Conservation (phyloP, 352 stramenopile genomes). For the Globisporangium ultimum region DNA sequence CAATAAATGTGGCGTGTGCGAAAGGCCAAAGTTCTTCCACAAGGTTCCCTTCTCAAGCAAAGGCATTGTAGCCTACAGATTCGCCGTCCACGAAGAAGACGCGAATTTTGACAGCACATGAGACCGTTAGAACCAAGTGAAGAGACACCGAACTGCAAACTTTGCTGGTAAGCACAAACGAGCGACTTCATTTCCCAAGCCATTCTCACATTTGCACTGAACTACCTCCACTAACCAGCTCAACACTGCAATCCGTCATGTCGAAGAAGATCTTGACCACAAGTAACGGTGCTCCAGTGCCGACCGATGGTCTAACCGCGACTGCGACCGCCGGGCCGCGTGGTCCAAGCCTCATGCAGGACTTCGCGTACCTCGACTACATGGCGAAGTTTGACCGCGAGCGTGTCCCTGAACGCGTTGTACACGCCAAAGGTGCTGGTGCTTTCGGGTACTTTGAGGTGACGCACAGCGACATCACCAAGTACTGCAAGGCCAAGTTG, state of each 20-base stretch:
- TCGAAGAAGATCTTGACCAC: slow-evolving; percentile 25
- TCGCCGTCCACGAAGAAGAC: no score
- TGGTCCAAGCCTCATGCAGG: slow-evolving; percentile 67
- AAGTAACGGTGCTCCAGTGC: slow-evolving; percentile 59
- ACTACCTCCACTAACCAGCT: no score
- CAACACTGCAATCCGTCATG: neutral
- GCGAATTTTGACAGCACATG: no score
- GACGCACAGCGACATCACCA: slow-evolving; percentile 47
- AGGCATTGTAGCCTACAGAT: no score
- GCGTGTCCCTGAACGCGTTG: slow-evolving; percentile 89
- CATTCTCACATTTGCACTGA: no score
- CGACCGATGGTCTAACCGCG: slow-evolving; percentile 58
- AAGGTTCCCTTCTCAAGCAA: no score
- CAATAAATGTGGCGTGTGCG: no score
- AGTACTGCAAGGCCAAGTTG: slow-evolving; percentile 79
- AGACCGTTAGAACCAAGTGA: no score
- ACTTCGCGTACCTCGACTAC: slow-evolving; percentile 88
- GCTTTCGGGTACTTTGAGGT: slow-evolving; percentile 93
- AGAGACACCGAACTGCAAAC: no score
- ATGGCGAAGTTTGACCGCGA: slow-evolving; percentile 91
- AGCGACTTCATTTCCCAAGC: no score
- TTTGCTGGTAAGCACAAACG: no score
- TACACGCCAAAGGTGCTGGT: slow-evolving; percentile 88
- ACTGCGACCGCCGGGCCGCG: slow-evolving; percentile 55
- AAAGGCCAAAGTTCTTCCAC: no score